Base-by-base conservation (phyloP, 2,329 filamentous ascomycete species). In the Penicillium crustosum region DNA sequence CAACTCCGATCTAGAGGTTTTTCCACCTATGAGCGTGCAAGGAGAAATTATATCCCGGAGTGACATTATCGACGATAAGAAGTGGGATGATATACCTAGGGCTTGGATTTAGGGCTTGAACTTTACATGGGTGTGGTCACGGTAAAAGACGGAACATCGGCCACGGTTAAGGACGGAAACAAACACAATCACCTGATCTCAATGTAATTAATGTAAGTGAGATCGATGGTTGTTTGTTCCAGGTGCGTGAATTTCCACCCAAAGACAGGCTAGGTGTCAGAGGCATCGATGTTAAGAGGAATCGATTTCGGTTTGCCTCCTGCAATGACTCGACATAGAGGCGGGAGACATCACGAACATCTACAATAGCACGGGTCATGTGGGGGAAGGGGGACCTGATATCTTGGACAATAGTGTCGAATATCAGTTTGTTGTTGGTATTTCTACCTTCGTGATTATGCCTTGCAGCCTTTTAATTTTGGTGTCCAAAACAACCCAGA, bases 21-120 rank as follows among this genome's bases (percentile, higher is more conserved):
- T 61, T 66, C 68, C 68, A 60, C 68, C 68, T 62, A 70, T 70
- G n/a, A 59, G 38, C 33, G 29, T 12, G 5, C 3, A 17, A 25
- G 50, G 51, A 63, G 38, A 61, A 55, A 60, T 27, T 19, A 23
- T 19, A 36, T 53, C 35, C 48, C n/a, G 47, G 35, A 13, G 15
- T 39, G 19, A 4, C 13, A 41, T 60, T 59, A 59, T 59, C 55
- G 19, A 35, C 9, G 49, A 61, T 59, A 57, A 53, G 45, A 33
- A 29, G 42, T 44, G 49, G 39, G 50, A 19, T 42, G 29, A 42
- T 19, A 15, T 45, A n/a, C n/a, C n/a, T n/a, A 55, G 58, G 58
- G 60, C 53, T 56, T 45, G 27, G n/a, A 17, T 13, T 60, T 60
- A 55, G 56, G 56, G 55, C 41, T 57, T 45, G 25, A 41, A 7